Percentiles rank a stretch among this genome's conserved stretches.
phyloP scores from a whole-genome alignment of 2,329 filamentous ascomycete species.

The Paecilomyces dactylethromorphus region DNA sequence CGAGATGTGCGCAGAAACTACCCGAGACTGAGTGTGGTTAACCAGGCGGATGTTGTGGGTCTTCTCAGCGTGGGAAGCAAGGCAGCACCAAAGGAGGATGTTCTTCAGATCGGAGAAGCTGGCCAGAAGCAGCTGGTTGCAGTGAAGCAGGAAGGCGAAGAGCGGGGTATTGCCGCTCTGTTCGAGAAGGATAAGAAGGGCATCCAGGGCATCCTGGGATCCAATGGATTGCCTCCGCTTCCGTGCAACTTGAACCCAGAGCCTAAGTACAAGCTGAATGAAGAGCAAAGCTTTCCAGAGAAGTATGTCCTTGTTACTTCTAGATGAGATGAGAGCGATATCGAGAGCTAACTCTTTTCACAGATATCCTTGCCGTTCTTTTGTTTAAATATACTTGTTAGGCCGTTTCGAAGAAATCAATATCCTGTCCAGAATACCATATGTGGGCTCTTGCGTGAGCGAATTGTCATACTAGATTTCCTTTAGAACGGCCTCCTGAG shows the following conservation, averaged over 20 bases:
- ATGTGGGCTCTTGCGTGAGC: background rate
- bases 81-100: conserved; percentile 70
- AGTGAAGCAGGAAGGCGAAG: conserved; percentile 67
- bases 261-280: conserved; percentile 58
- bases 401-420: background rate
- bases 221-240: conserved; percentile 77
- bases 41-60: conserved; percentile 76
- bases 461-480: background rate
- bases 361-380: conserved; percentile 42
- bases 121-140: conserved; percentile 69
- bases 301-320: conserved; percentile 47
- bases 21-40: conserved; percentile 70
- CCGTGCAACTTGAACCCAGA: conserved; percentile 62
- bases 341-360: conserved; percentile 5
- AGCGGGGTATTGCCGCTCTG: conserved; percentile 63
- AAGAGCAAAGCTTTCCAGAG: conserved; percentile 62
- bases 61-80: conserved; percentile 81
- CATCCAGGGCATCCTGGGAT: conserved; percentile 58
- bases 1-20: conserved; percentile 80
- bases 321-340: conserved; percentile 38
- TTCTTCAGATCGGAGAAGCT: conserved; percentile 65
- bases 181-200: conserved; percentile 60
- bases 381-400: conserved; percentile 26
- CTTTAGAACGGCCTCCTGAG: background rate
- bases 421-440: background rate